Percentiles rank a stretch among this genome's conserved stretches.
Evolutionary conservation across 179 eudicot species (phyloP).

Genomic region (Sideroxylon spinosum): DNA sequence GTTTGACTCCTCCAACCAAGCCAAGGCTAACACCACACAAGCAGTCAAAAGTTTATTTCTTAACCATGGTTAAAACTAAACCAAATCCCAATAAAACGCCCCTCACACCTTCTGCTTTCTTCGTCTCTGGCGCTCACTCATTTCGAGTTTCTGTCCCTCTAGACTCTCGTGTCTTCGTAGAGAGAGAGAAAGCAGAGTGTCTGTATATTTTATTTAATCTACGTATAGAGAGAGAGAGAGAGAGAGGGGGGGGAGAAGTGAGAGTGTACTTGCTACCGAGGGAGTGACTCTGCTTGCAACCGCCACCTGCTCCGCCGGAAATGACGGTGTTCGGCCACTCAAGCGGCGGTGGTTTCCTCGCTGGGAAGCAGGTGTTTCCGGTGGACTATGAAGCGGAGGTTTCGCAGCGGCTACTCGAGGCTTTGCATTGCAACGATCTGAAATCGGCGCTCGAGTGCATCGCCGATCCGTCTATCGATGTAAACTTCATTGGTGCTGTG

Average conservation of each 20-base stretch:
- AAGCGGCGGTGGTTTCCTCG: slow-evolving; percentile 37
- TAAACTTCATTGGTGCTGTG: slow-evolving; percentile 67
- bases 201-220: not conserved
- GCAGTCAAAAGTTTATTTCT: too few species aligned
- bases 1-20: too few species aligned
- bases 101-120: not conserved
- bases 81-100: slow-evolving; percentile 11
- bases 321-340: slow-evolving; percentile 71
- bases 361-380: slow-evolving; percentile 61
- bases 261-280: not conserved
- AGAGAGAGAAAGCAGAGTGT: not conserved
- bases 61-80: slow-evolving; percentile 7
- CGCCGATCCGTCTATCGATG: slow-evolving; percentile 55
- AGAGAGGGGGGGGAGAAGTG: not conserved
- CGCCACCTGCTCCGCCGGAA: slow-evolving; percentile 25
- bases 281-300: not conserved
- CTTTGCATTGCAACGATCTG: slow-evolving; percentile 40
- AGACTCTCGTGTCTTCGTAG: slow-evolving; percentile 14
- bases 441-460: slow-evolving; percentile 35
- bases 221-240: not conserved
- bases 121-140: slow-evolving; percentile 39
- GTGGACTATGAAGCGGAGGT: slow-evolving; percentile 65
- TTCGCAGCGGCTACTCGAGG: slow-evolving; percentile 67
- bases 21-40: too few species aligned
- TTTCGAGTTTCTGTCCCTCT: slow-evolving; percentile 30